Percentiles rank a stretch among this genome's conserved stretches.
These are phyloP conservation scores for Elsinoe fawcettii DNA, from an alignment of 2,329 filamentous ascomycete genomes.

Conservation along the genomic window DNA sequence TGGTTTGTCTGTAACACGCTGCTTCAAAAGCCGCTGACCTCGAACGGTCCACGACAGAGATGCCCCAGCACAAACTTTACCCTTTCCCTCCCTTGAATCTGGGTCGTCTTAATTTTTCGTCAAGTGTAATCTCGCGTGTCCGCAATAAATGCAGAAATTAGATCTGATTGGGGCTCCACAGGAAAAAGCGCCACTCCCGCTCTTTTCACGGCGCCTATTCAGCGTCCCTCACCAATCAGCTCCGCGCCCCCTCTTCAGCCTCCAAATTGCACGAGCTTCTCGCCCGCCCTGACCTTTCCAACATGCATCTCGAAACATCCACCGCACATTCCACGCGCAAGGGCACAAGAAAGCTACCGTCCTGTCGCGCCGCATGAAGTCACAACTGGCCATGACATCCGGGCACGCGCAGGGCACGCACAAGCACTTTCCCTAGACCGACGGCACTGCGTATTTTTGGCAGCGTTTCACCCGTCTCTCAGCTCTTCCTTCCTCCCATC, in stretches of 20 bases:
- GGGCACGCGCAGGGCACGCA: background rate
- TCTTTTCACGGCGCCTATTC: background rate
- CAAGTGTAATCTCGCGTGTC: background rate
- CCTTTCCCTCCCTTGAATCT: too few relatives aligned
- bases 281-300: background rate
- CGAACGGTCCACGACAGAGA: background rate
- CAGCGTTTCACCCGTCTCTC: background rate
- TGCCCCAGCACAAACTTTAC: background rate
- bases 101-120: background rate
- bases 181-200: background rate
- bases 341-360: background rate
- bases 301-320: conserved; percentile 4
- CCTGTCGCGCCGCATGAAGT: background rate
- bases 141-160: conserved; percentile 3
- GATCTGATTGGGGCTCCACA: conserved; percentile 1
- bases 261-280: conserved; percentile 5
- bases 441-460: background rate
- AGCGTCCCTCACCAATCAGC: background rate
- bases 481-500: background rate
- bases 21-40: conserved; percentile 7
- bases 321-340: background rate
- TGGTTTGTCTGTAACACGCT: conserved; percentile 10
- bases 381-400: background rate
- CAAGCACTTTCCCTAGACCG: background rate
- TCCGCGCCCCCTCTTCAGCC: background rate